Evolutionary conservation across 2,329 filamentous ascomycete genomes (phyloP), one percentile per base, ranked within the genome.

Genomic region (Orbilia oligospora): DNA sequence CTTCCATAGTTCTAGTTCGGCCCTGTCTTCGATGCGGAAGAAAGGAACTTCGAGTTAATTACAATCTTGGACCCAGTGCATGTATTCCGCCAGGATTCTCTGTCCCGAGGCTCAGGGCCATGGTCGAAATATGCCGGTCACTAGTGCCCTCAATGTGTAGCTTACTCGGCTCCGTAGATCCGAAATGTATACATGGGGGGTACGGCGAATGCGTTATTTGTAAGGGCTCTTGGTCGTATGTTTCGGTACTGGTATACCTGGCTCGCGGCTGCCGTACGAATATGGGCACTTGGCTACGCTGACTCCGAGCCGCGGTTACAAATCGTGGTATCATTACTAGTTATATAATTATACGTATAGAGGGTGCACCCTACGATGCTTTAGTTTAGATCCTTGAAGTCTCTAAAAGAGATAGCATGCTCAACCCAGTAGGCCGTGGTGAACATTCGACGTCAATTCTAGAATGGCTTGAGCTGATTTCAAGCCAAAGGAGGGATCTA

Each of bases 381-480:
- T 36, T 20, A 51, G 27, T 18, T 41, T 51, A 36, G 56, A 77
- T 71, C 61, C 73, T 77, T 46, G 22, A 20, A 14, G 24, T 2
- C 24, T 24, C 27, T 41, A 63, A 22, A 12, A 16, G 16, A 27
- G 41, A 10, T 1, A n/a, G 5, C 27, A 9, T 48, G 10, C 5
- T 41, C 51, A 63, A 63, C 24, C 44, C 14, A 36, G 44, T n/a
- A 58, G n/a, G 22, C 10, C 51, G 14, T 65, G 20, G 63, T 41
- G 41, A 44, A 18, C 4, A 10, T 18, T 24, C 14, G 38, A 61
- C 22, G 18, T 22, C 41, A 44, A 24, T 72, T 78, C 75, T 65
- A 61, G 68, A 78, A 78, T 20, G 22, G 30, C 18, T 22, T n/a
- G 33, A 78, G 75, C 75, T 78, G 68, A 69, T 55, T 24, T 46